phyloP scores from a whole-genome alignment of 2,329 filamentous ascomycete genomes.

The Penicillium italicum region DNA sequence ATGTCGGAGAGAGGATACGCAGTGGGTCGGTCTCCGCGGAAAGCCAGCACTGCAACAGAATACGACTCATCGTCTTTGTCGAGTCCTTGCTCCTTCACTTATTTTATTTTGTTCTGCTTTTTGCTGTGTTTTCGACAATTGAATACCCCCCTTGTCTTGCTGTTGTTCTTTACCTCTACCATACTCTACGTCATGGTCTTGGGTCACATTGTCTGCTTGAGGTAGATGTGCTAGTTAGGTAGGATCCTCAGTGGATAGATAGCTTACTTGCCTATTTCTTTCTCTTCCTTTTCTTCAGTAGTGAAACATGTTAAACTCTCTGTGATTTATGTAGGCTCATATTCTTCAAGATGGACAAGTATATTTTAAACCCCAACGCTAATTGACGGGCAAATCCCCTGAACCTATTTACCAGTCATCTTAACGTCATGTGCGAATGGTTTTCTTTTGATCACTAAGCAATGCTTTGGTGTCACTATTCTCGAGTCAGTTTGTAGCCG shows the following conservation, averaged over 20 bases:
- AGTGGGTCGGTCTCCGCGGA: constrained; percentile 3
- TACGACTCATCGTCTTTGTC: not conserved
- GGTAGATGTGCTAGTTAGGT: not conserved
- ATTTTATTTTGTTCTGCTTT: not conserved
- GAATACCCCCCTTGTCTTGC: constrained; percentile 22
- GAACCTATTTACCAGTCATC: no score
- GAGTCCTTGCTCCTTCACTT: not conserved
- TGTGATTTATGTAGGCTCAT: not conserved
- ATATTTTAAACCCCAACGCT: no score
- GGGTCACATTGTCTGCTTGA: no score
- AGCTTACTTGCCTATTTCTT: not conserved
- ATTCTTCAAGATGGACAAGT: not conserved
- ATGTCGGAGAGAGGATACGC: not conserved
- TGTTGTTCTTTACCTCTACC: not conserved
- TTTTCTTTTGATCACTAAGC: no score
- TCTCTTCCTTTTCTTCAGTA: not conserved
- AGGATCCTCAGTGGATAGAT: not conserved
- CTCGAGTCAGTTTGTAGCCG: no score
- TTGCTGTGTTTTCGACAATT: constrained; percentile 11
- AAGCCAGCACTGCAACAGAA: not conserved
- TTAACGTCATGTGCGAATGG: no score
- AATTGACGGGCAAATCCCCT: no score
- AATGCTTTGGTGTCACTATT: no score
- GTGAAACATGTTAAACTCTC: not conserved
- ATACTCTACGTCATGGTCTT: not conserved